Base-by-base conservation (phyloP, 2,329 filamentous ascomycete genomes). In the Lasiodiplodia hormozganensis region DNA sequence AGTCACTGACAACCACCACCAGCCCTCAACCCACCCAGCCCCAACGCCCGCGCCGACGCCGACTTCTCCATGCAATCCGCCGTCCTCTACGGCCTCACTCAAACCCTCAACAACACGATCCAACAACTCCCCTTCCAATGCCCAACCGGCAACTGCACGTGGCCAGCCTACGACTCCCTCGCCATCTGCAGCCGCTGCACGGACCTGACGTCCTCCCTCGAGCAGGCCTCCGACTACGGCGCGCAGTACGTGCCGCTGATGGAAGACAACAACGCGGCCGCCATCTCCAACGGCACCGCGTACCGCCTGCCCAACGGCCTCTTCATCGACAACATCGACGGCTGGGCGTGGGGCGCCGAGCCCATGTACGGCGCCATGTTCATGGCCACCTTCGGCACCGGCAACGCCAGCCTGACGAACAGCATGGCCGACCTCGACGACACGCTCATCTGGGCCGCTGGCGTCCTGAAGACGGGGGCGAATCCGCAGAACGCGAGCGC, bases 51-150 rank as follows among this genome's bases (percentile, higher is more conserved):
- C 3, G 54, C 69, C 23, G 53, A 52, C n/a, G 67, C 65, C 2
- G 70, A 71, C 49, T 70, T 67, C 51, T 57, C 67, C 4, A 62
- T 71, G 58, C 69, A 70, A n/a, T 56, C 69, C 10, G 67, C 65
- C 3, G 52, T 70, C 10, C 28, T 71, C 1, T 57, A 58, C 53
- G 70, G 69, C 3, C 62, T 71, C 1, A 25, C 43, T 4, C 49
- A 69, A 14, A 16, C 57, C 2, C 16, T 28, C 2, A 11, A 54
- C 8, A 40, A 38, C 31, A 31, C 65, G 3, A 43, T 38, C 14
- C 64, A 68, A 21, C 69, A 70, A 23, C 43, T 68, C n/a, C n/a
- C 8, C 1, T 56, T 65, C 23, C 21, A 10, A 8, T 70, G 70
- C 40, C 67, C 70, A 0, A 68, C 70, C 25, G 69, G 69, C 8